Evolutionary conservation across 2,329 filamentous ascomycete genomes (phyloP), one percentile per base, ranked within the genome.

Genomic region (Helotiales sp.): DNA sequence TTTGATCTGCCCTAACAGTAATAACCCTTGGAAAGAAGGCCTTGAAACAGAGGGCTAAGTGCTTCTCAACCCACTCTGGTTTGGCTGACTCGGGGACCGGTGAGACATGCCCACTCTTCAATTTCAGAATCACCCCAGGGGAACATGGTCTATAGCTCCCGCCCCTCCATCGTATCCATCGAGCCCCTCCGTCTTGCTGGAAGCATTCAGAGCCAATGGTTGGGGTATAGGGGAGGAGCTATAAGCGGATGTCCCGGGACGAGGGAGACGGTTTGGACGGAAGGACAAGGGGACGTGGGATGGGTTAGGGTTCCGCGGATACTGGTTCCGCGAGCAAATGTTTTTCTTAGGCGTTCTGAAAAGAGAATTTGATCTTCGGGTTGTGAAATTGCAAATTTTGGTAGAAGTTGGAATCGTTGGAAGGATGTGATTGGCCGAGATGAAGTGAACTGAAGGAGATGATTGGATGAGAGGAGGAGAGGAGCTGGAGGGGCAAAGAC

Each of bases 221-320:
- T 31, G 15, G 3, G 3, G 13, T 22, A 38, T 29, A 38, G 12
- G n/a, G 25, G 25, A 47, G 31, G 13, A 13, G 38, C 34, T 22
- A 52, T 52, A 36, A 22, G 36, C 22, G 50, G 50, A 27, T 44
- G 46, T 42, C 12, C 50, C 38, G 50, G 50, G 40, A 36, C 19
- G 31, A 22, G 27, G 52, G 52, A 55, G 30, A 55, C 40, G 42
- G 42, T 44, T 24, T 29, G 42, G 36, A 40, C 17, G 17, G 36
- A 19, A 40, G 36, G 17, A 19, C 6, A 2, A 10, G n/a, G n/a
- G n/a, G n/a, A n/a, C n/a, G 17, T 40, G 17, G 36, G 36, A 19
- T 17, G 17, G 36, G n/a, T 22, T 4, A 19, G 17, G 36, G 36
- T 40, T 24, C 9, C 8, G 19, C 40, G 40, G 40, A 44, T 44